These are phyloP conservation scores for Lojkania enalia DNA, from an alignment of 2,329 filamentous ascomycete genomes.

Conservation along the genomic window DNA sequence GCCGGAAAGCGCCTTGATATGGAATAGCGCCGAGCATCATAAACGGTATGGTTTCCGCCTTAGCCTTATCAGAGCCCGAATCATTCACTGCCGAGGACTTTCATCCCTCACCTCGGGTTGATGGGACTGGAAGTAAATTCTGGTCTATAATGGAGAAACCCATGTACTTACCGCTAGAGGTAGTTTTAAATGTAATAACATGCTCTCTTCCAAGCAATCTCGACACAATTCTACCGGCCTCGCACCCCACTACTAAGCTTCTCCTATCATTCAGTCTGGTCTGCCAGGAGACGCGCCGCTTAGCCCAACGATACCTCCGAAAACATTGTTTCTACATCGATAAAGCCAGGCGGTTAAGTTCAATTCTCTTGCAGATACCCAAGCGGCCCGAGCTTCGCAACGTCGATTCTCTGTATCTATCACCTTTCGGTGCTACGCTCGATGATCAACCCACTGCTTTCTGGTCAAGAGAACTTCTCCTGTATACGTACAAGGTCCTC, in stretches of 20 bases:
- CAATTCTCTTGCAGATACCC: slow-evolving; percentile 22
- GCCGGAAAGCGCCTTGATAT: neutral
- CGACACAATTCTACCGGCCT: slow-evolving; percentile 38
- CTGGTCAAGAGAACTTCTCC: slow-evolving; percentile 51
- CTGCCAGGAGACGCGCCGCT: slow-evolving; percentile 47
- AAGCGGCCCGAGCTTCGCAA: slow-evolving; percentile 17
- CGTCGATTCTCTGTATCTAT: slow-evolving; percentile 46
- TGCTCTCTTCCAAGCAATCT: slow-evolving; percentile 20
- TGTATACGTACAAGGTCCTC: slow-evolving; percentile 46
- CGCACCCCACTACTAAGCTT: slow-evolving; percentile 49
- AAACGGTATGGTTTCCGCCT: neutral
- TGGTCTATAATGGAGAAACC: slow-evolving; percentile 17
- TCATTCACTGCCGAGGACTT: too few species aligned
- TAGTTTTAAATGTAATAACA: slow-evolving; percentile 33
- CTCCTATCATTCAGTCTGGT: slow-evolving; percentile 52
- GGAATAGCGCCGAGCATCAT: neutral
- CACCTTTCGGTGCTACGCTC: slow-evolving; percentile 42
- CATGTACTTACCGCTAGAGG: slow-evolving; percentile 29
- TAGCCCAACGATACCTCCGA: slow-evolving; percentile 51
- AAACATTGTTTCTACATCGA: slow-evolving; percentile 53
- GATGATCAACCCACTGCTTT: slow-evolving; percentile 48
- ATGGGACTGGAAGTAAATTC: neutral
- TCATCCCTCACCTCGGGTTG: slow-evolving; percentile 8
- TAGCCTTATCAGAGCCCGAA: neutral
- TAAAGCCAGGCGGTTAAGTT: slow-evolving; percentile 35